Evolutionary conservation across 2,329 filamentous ascomycete genomes (phyloP), one percentile per base, ranked within the genome.

Genomic region (Phialocephala subalpina): DNA sequence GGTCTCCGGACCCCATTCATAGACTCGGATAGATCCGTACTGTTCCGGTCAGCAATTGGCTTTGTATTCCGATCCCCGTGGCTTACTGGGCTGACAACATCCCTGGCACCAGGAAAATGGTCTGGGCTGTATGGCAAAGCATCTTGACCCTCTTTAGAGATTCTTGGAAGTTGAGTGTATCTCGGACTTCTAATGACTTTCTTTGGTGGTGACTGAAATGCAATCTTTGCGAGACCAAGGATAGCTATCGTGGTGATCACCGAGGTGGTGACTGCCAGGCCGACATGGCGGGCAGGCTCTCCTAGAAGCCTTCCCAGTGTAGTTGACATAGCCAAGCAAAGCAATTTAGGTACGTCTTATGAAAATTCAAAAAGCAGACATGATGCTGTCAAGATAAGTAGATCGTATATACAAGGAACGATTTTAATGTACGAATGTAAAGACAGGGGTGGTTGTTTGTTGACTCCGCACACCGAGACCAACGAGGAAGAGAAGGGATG

Each of bases 1-100:
- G 40, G 84, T 80, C 65, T 87, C 84, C 0, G 92, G 91, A 0
- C 93, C 93, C 85, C 90, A 96, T 81, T 97, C 93, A 75, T 93
- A 95, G 2, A 92, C 89, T 55, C 90, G 82, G 67, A 92, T 86
- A 4, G 81, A 86, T 18, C 93, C 92, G 74, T 92, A 94, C 6
- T 75, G 33, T 42, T 33, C 22, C 22, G 16, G 38, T 60, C 35
- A 62, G 57, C 36, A 40, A 40, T 4, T 22, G 20, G 20, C 1
- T 49, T 29, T 25, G 49, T 6, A n/a, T n/a, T 53, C 2, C 14
- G 1, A 22, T 5, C 47, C 53, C 38, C 38, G 45, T 66, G 53
- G 64, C 65, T 33, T 58, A 75, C 74, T 8, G 89, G 87, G 3
- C 88, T 90, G 14, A 81, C 75, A 18, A 96, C 87, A 75, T 93